phyloP scores from a whole-genome alignment of 305 asterid species.

The Striga hermonthica region DNA sequence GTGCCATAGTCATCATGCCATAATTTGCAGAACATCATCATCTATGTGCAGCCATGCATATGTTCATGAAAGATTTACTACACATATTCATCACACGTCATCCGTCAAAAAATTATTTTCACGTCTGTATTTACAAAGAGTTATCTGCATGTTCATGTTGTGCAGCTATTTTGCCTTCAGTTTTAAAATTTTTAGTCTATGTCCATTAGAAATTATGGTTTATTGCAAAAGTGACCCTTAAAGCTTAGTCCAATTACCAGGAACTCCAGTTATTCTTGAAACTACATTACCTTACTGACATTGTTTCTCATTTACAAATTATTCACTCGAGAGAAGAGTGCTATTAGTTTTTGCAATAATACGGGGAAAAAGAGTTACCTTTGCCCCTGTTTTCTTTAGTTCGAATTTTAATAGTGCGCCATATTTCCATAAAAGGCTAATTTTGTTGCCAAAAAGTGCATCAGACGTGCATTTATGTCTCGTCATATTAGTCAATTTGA shows the following conservation, averaged over 20 bases:
- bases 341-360: not conserved
- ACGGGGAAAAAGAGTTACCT: not conserved
- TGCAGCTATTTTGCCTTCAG: not conserved
- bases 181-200: not conserved
- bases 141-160: not conserved
- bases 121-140: not conserved
- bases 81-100: not conserved
- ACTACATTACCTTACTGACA: not conserved
- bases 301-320: not conserved
- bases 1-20: constrained; percentile 27
- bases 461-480: constrained; percentile 17
- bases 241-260: not conserved
- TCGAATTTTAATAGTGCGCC: not conserved
- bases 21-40: constrained; percentile 19
- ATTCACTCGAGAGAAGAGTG: not conserved
- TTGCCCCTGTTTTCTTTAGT: not conserved
- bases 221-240: not conserved
- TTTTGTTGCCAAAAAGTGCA: constrained; percentile 11
- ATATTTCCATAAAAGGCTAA: not conserved
- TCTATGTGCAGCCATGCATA: constrained; percentile 30
- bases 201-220: not conserved
- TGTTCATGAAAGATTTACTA: constrained; percentile 13
- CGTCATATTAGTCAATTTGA: constrained; percentile 29
- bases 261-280: not conserved
- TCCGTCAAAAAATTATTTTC: not conserved